These are phyloP conservation scores for Acacia concinna DNA, from an alignment of 331 rosid species.

Conservation along the genomic window DNA sequence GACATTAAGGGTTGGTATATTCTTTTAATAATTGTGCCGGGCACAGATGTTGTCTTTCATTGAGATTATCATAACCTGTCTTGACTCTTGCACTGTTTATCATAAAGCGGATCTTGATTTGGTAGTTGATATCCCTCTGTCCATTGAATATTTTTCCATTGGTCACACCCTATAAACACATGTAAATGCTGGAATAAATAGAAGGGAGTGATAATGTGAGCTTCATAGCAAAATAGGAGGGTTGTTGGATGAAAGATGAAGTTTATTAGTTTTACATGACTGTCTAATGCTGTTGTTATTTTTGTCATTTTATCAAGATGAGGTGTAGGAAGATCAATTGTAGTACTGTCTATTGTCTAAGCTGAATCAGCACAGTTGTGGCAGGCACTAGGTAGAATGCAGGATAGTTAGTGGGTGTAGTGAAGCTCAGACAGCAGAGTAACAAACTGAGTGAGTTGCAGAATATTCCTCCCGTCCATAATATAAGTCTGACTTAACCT, in stretches of 20 bases:
- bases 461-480: not conserved
- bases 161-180: not conserved
- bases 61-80: not conserved
- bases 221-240: not conserved
- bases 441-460: not conserved
- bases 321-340: not conserved
- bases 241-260: not conserved
- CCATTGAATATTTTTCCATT: not conserved
- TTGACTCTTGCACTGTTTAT: not conserved
- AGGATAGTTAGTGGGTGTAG: not conserved
- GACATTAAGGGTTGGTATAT: constrained; percentile 71
- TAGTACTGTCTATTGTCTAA: not conserved
- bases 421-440: not conserved
- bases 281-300: not conserved
- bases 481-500: not conserved
- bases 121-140: not conserved
- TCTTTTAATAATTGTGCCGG: constrained; percentile 9
- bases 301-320: not conserved
- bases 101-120: not conserved
- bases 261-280: not conserved
- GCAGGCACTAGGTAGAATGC: not conserved
- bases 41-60: not conserved
- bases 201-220: not conserved
- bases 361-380: not conserved
- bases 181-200: not conserved